phyloP scores from a whole-genome alignment of 78 protist genomes.

The Dictyostelium citrinum region DNA sequence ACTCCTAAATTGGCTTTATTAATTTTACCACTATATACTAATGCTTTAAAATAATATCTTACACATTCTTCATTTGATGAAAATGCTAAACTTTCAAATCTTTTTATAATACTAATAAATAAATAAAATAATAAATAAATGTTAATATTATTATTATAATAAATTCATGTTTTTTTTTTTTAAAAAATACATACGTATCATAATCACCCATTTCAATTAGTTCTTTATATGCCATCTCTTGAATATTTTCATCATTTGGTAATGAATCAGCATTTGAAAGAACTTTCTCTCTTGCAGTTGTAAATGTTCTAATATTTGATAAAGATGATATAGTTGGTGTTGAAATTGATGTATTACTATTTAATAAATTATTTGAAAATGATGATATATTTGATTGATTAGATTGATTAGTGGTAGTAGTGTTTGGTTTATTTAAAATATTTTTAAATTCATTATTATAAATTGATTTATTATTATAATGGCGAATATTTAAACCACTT shows the following conservation, averaged over 20 bases:
- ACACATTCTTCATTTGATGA: constrained; percentile 57
- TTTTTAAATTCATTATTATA: not conserved
- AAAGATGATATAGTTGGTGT: not conserved
- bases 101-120: not conserved
- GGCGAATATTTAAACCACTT: not conserved
- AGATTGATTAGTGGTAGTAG: not conserved
- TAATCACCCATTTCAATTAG: constrained; percentile 62
- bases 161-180: not conserved
- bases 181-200: constrained; percentile 51
- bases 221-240: constrained; percentile 48
- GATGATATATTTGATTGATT: not conserved
- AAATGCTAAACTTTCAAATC: constrained; percentile 69
- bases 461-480: not conserved
- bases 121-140: not conserved
- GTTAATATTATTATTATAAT: not conserved
- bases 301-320: not conserved
- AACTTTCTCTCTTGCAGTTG: not conserved
- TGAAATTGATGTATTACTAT: not conserved
- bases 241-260: constrained; percentile 45
- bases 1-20: not conserved
- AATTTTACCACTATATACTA: constrained; percentile 21
- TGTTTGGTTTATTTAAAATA: not conserved
- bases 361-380: not conserved
- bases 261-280: constrained; percentile 7
- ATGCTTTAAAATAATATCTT: constrained; percentile 57